Evolutionary conservation across 2,329 filamentous ascomycete genomes (phyloP).

Genomic region (Cladosporium cucumerinum): DNA sequence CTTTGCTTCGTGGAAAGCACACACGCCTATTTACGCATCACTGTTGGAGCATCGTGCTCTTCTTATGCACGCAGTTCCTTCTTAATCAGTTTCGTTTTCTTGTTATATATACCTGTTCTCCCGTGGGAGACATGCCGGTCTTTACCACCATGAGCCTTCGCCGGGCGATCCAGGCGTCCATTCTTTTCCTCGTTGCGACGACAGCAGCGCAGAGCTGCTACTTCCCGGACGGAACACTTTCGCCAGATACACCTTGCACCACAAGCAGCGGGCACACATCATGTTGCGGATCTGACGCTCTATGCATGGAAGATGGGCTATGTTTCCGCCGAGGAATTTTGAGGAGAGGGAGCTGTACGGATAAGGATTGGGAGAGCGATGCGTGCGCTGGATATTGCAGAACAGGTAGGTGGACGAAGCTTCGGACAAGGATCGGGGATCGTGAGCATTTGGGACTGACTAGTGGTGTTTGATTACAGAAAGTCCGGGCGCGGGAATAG

Average conservation of each 20-base stretch:
- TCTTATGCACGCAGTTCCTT: background rate
- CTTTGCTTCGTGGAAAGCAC: background rate
- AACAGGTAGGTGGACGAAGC: slow-evolving; percentile 25
- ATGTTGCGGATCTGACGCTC: slow-evolving; percentile 30
- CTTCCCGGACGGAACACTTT: slow-evolving; percentile 16
- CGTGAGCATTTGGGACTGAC: slow-evolving; percentile 3
- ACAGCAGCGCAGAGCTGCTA: slow-evolving; percentile 15
- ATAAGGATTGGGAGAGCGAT: slow-evolving; percentile 30
- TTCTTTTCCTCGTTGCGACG: slow-evolving; percentile 9
- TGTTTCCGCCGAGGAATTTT: slow-evolving; percentile 32
- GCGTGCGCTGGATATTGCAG: slow-evolving; percentile 32
- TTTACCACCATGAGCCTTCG: slow-evolving; percentile 15
- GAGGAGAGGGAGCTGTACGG: slow-evolving; percentile 32
- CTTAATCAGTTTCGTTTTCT: background rate
- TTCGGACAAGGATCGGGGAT: background rate
- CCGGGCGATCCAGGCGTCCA: slow-evolving; percentile 14
- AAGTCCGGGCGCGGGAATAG: slow-evolving; percentile 18
- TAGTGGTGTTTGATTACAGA: slow-evolving; percentile 13
- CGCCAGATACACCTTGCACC: slow-evolving; percentile 11
- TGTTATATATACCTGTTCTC: background rate
- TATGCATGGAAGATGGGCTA: slow-evolving; percentile 34
- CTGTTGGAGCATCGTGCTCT: background rate
- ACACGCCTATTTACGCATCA: background rate
- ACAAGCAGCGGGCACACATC: slow-evolving; percentile 15
- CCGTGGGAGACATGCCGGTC: slow-evolving; percentile 11